Evolutionary conservation across 2,329 filamentous ascomycete species (phyloP).

Genomic region (Phaeophleospora eucalypticola): DNA sequence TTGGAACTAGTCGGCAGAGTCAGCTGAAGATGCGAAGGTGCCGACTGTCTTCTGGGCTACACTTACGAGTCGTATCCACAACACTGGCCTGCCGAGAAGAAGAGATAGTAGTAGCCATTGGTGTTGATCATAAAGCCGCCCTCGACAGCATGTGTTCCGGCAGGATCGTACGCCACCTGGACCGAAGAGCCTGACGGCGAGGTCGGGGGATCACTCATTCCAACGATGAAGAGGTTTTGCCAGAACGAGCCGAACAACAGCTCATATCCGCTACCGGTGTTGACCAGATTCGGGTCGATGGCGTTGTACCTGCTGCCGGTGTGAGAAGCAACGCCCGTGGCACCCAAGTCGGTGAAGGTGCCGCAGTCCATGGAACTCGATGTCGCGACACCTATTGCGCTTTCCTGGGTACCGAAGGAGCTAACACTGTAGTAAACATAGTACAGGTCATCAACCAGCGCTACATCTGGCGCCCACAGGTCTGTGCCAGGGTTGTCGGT

Average conservation of each 20-base stretch:
- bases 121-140: constrained; percentile 55
- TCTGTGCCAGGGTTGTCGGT: constrained; percentile 44
- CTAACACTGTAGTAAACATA: constrained; percentile 66
- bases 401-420: constrained; percentile 57
- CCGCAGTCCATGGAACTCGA: constrained; percentile 49
- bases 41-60: too few species aligned
- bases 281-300: constrained; percentile 51
- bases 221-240: constrained; percentile 59
- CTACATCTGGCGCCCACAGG: constrained; percentile 61
- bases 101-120: constrained; percentile 59
- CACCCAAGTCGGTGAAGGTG: constrained; percentile 59
- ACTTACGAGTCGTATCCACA: constrained; percentile 56
- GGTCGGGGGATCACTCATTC: constrained; percentile 38
- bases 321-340: constrained; percentile 48
- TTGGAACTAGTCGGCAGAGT: constrained; percentile 52
- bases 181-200: constrained; percentile 36
- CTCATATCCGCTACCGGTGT: constrained; percentile 42
- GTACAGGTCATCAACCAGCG: constrained; percentile 55
- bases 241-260: constrained; percentile 67
- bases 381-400: constrained; percentile 58
- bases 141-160: constrained; percentile 53
- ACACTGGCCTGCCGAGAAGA: constrained; percentile 59
- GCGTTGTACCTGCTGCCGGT: constrained; percentile 43
- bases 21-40: too few species aligned
- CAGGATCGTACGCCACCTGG: constrained; percentile 53